Conservation (phyloP, 495 filamentous ascomycete genomes). For the Venustampulla echinocandica region DNA sequence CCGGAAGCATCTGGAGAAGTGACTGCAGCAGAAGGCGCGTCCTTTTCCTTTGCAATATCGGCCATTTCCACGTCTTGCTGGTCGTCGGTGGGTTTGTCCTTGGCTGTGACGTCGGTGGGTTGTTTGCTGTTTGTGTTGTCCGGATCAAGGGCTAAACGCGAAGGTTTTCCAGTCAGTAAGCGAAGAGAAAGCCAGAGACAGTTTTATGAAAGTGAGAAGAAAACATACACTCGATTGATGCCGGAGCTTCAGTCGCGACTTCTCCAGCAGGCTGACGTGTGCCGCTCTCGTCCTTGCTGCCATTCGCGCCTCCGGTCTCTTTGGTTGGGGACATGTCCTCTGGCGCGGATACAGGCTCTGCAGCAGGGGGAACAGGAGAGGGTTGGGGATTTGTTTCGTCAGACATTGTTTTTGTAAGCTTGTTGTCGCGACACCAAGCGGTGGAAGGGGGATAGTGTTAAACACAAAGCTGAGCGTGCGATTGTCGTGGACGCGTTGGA, state of each 20-base stretch:
- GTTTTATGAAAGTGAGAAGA: background rate
- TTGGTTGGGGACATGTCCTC: constrained; percentile 19
- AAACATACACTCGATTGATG: constrained; percentile 9
- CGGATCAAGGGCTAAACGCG: constrained; percentile 11
- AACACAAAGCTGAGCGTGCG: background rate
- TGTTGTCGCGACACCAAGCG: constrained; percentile 16
- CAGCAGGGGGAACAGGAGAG: constrained; percentile 10
- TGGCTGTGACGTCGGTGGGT: constrained; percentile 8
- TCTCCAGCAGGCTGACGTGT: constrained; percentile 4
- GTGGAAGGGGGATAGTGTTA: background rate
- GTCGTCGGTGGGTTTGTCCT: constrained; percentile 4
- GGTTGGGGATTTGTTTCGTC: constrained; percentile 17
- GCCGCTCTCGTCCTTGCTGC: background rate
- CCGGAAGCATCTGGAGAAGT: constrained; percentile 20
- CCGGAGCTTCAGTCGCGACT: constrained; percentile 15
- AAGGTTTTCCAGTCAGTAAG: constrained; percentile 10
- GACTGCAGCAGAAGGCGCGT: constrained; percentile 21
- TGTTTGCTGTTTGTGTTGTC: constrained; percentile 14
- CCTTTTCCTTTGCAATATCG: constrained; percentile 10
- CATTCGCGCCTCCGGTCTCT: constrained; percentile 12
- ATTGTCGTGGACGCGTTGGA: constrained; percentile 15
- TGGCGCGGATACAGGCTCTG: constrained; percentile 24
- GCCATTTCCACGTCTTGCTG: constrained; percentile 15
- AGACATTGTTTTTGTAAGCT: too few species aligned
- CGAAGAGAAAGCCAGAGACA: background rate